phyloP scores from a whole-genome alignment of 352 stramenopile species.

The Phytopythium litorale region DNA sequence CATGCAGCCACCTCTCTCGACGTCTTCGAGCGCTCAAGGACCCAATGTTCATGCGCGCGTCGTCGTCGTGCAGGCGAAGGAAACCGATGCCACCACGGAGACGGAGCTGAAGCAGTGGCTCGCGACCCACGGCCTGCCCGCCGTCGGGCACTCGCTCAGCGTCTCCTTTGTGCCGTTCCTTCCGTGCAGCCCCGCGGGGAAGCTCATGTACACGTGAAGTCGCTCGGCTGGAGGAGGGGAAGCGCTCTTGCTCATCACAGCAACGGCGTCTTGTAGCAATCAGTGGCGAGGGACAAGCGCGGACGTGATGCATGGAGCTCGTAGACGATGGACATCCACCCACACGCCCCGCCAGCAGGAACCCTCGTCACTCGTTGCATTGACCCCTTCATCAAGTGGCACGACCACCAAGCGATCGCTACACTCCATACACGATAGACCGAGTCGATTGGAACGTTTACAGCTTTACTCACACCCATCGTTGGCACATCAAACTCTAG shows the following conservation, averaged over 20 bases:
- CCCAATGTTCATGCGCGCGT: slow-evolving; percentile 27
- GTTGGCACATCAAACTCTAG: neutral
- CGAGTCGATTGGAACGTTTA: neutral
- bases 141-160: slow-evolving; percentile 25
- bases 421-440: neutral
- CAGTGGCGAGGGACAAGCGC: neutral
- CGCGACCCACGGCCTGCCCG: slow-evolving; percentile 25
- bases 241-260: neutral
- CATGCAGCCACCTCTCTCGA: slow-evolving; percentile 14
- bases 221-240: neutral
- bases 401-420: neutral
- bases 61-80: slow-evolving; percentile 17
- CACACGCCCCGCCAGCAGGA: neutral
- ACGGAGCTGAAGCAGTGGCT: slow-evolving; percentile 38
- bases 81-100: slow-evolving; percentile 14
- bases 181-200: slow-evolving; percentile 78
- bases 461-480: neutral
- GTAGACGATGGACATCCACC: slow-evolving; percentile 1
- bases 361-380: neutral
- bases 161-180: slow-evolving; percentile 63
- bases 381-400: neutral
- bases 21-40: slow-evolving; percentile 8
- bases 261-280: neutral
- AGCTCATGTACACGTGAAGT: slow-evolving; percentile 74
- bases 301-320: slow-evolving; percentile 1